Conservation (phyloP, 371 early-diverging fungal species). For the Umbelopsis sp. region DNA sequence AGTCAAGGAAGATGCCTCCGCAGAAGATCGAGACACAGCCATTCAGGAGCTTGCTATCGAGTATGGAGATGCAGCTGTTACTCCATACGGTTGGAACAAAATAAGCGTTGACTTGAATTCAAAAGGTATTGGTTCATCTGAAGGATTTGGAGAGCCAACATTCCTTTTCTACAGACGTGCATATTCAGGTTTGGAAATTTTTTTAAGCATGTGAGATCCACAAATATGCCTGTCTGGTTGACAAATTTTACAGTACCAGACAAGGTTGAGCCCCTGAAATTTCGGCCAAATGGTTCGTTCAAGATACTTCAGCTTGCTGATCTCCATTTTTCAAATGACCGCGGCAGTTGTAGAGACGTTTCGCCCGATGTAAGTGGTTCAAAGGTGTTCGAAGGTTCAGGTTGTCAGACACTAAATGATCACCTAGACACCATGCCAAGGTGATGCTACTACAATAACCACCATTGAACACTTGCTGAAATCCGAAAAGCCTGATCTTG, state of each 20-base stretch:
- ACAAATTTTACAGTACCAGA: conserved; percentile 23
- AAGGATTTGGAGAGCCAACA: conserved; percentile 42
- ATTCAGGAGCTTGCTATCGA: conserved; percentile 40
- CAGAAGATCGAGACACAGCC: conserved; percentile 23
- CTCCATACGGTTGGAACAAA: conserved; percentile 40
- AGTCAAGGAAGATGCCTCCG: conserved; percentile 25
- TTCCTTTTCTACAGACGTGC: conserved; percentile 34
- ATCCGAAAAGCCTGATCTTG: conserved; percentile 54
- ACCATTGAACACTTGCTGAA: conserved; percentile 50
- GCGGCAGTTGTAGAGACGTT: conserved; percentile 45
- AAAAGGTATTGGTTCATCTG: conserved; percentile 26
- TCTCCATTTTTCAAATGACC: conserved; percentile 57
- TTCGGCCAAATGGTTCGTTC: conserved; percentile 47
- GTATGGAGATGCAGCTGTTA: conserved; percentile 32
- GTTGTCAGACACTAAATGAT: not conserved
- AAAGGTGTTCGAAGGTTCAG: not conserved
- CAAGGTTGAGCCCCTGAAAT: conserved; percentile 32
- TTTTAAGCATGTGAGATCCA: conserved; percentile 19
- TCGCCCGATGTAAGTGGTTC: conserved; percentile 36
- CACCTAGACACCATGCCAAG: conserved; percentile 44
- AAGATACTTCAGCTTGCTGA: conserved; percentile 62
- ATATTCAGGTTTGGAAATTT: conserved; percentile 30
- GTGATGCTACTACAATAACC: conserved; percentile 49
- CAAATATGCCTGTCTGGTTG: conserved; percentile 16
- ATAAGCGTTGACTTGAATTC: conserved; percentile 41